Conservation (phyloP, 306 rosid species). For the Cotoneaster glaucophyllus region DNA sequence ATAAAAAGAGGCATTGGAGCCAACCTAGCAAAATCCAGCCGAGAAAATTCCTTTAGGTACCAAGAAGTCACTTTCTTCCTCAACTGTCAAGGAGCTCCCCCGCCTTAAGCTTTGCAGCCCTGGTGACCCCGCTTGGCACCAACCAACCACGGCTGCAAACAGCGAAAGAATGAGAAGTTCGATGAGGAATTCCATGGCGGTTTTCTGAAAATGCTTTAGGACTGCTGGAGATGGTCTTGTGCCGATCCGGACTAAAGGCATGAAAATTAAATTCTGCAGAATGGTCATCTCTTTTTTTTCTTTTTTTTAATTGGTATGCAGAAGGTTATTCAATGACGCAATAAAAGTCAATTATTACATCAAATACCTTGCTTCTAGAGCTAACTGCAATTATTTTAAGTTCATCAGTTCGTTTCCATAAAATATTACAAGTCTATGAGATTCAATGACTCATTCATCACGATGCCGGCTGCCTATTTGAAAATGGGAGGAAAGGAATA, state of each 20-base stretch:
- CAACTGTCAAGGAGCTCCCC: slow-evolving; percentile 15
- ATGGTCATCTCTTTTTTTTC: background rate
- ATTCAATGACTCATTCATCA: background rate
- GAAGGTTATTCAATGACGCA: background rate
- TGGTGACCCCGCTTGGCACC: background rate
- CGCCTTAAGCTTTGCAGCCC: slow-evolving; percentile 8
- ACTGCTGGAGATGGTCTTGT: background rate
- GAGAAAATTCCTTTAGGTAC: slow-evolving; percentile 14
- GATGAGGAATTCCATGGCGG: background rate
- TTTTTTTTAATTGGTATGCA: background rate
- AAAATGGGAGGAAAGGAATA: background rate
- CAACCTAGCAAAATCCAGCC: slow-evolving; percentile 7
- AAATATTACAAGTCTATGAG: background rate
- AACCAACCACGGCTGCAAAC: background rate
- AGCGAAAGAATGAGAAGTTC: background rate
- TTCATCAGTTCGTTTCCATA: background rate
- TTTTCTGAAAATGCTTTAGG: background rate
- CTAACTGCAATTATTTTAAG: background rate
- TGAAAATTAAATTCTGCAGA: background rate
- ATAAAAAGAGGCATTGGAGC: slow-evolving; percentile 16
- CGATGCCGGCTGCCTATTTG: background rate
- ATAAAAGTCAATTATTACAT: background rate
- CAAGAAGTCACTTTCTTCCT: slow-evolving; percentile 6
- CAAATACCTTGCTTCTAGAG: background rate
- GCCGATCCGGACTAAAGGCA: background rate